Percentiles rank a stretch among this genome's conserved stretches.
phyloP scores from a whole-genome alignment of 192 early-diverging fungal species.

The Backusella mclennaniae region DNA sequence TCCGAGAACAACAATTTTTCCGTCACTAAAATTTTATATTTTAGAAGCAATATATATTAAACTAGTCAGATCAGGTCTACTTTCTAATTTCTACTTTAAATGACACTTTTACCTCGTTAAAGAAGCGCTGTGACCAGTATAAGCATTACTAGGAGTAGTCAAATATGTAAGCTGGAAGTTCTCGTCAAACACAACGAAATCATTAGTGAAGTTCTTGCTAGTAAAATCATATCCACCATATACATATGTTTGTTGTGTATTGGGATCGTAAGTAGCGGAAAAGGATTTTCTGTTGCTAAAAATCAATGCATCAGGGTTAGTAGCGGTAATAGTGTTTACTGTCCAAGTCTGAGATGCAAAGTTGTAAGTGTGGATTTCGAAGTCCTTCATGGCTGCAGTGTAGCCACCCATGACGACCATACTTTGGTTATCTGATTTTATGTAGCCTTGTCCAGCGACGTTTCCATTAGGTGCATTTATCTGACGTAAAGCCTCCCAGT shows the following conservation, averaged over 20 bases:
- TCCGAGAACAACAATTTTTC: slow-evolving; percentile 31
- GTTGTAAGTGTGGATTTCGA: slow-evolving; percentile 11
- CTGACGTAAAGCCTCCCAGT: slow-evolving; percentile 15
- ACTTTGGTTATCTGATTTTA: slow-evolving; percentile 6
- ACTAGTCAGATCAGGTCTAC: neutral
- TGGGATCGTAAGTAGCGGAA: slow-evolving; percentile 12
- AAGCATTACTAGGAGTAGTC: neutral
- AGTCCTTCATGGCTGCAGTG: neutral
- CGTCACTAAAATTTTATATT: slow-evolving; percentile 16
- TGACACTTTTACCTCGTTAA: slow-evolving; percentile 13
- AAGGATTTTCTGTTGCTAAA: slow-evolving; percentile 11
- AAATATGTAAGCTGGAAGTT: neutral
- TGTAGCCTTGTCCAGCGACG: slow-evolving; percentile 6
- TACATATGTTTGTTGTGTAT: slow-evolving; percentile 14
- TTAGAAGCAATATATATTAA: neutral
- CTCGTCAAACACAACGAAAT: slow-evolving; percentile 16
- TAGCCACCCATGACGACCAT: slow-evolving; percentile 18
- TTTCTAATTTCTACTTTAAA: neutral
- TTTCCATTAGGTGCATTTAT: slow-evolving; percentile 2
- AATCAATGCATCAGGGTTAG: neutral
- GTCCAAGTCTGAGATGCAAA: slow-evolving; percentile 15
- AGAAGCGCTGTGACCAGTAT: slow-evolving; percentile 12
- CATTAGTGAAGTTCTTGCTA: neutral
- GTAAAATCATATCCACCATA: slow-evolving; percentile 14
- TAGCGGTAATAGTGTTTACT: neutral